These are phyloP conservation scores for Cyclostephanos invisitatus DNA, from an alignment of 108 stramenopile species.

Conservation along the genomic window DNA sequence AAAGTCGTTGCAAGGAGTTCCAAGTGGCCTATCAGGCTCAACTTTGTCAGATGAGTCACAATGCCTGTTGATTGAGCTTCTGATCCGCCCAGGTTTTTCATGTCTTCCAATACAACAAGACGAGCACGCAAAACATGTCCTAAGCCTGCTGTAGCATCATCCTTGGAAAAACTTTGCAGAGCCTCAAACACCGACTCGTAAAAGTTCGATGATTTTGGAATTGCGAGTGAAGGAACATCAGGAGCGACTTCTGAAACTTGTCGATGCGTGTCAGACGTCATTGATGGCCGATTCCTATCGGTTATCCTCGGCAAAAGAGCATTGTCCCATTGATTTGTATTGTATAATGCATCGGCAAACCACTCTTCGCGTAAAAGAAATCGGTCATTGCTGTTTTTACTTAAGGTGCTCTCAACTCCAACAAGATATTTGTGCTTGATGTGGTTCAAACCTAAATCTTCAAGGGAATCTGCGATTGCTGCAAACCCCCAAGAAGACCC, in stretches of 20 bases:
- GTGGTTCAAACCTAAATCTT: constrained; percentile 48
- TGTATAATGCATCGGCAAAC: constrained; percentile 62
- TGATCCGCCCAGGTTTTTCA: constrained; percentile 33
- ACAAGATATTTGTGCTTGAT: constrained; percentile 35
- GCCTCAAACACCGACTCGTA: constrained; percentile 36
- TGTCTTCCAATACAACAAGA: constrained; percentile 34
- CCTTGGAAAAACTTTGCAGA: constrained; percentile 24
- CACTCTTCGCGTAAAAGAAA: constrained; percentile 57
- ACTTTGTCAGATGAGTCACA: constrained; percentile 27
- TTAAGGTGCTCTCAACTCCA: constrained; percentile 14
- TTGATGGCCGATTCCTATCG: neutral
- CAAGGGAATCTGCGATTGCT: constrained; percentile 26
- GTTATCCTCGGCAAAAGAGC: constrained; percentile 25
- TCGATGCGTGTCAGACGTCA: neutral
- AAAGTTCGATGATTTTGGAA: constrained; percentile 7
- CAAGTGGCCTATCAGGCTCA: constrained; percentile 29
- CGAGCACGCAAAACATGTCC: constrained; percentile 26
- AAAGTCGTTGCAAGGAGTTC: constrained; percentile 23
- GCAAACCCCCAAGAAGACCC: constrained; percentile 4
- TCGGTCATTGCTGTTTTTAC: constrained; percentile 1
- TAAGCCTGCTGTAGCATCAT: constrained; percentile 31
- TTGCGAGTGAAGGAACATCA: constrained; percentile 7
- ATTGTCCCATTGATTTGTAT: constrained; percentile 39
- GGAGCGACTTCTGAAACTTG: neutral
- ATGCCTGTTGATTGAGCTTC: constrained; percentile 35